Conservation (phyloP, 2,329 filamentous ascomycete species). For the Diaporthe longicolla region DNA sequence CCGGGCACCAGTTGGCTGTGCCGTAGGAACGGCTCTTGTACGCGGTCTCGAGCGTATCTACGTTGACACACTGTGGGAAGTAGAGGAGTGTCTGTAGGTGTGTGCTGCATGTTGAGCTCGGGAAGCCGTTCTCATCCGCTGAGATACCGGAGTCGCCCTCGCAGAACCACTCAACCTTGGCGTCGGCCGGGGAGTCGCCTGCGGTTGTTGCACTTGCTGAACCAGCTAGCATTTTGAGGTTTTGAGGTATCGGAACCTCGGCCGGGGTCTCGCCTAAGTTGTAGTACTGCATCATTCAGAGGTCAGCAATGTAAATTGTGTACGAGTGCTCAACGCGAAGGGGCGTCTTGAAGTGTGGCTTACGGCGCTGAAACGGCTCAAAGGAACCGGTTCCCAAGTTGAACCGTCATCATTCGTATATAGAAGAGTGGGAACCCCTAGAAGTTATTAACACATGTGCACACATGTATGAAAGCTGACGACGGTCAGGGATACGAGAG, state of each 20-base stretch:
- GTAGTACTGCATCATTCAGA: constrained; percentile 40
- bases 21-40: constrained; percentile 50
- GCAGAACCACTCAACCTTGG: constrained; percentile 46
- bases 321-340: constrained; percentile 50
- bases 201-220: constrained; percentile 57
- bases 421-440: constrained; percentile 43
- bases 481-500: too few relatives aligned
- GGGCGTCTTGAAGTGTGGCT: constrained; percentile 39
- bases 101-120: constrained; percentile 76
- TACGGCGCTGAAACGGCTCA: constrained; percentile 45
- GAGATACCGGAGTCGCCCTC: constrained; percentile 43
- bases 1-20: constrained; percentile 55
- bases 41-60: constrained; percentile 46
- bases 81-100: constrained; percentile 72
- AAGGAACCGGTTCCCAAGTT: constrained; percentile 42
- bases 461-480: too few relatives aligned
- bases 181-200: constrained; percentile 41
- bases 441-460: background rate
- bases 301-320: constrained; percentile 50
- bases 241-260: constrained; percentile 45
- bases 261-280: constrained; percentile 44
- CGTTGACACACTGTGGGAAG: constrained; percentile 58
- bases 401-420: constrained; percentile 41
- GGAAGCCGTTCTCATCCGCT: constrained; percentile 77
- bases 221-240: constrained; percentile 53